These are phyloP conservation scores for Colletotrichum aenigma DNA, from an alignment of 2,329 filamentous ascomycete genomes.

Conservation along the genomic window DNA sequence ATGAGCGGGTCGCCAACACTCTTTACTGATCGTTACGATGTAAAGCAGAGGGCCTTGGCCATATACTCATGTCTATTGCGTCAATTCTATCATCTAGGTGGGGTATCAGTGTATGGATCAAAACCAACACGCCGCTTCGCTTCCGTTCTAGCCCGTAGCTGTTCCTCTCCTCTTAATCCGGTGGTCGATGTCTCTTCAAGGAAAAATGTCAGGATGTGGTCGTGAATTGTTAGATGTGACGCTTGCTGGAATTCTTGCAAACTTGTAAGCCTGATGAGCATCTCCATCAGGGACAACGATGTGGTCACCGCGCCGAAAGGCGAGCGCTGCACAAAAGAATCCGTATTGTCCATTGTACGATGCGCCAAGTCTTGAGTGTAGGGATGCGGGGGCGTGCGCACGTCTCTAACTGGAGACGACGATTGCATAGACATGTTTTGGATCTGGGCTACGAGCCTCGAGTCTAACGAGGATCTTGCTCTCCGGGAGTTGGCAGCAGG, in stretches of 20 bases:
- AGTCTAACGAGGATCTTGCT: slow-evolving; percentile 36
- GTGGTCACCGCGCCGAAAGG: slow-evolving; percentile 57
- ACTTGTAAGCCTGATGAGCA: slow-evolving; percentile 82
- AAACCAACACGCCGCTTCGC: slow-evolving; percentile 57
- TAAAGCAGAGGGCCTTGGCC: background rate
- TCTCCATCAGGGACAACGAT: slow-evolving; percentile 80
- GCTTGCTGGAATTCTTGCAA: slow-evolving; percentile 92
- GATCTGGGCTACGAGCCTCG: slow-evolving; percentile 43
- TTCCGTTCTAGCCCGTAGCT: slow-evolving; percentile 47
- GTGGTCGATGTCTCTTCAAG: slow-evolving; percentile 65
- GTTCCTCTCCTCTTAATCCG: slow-evolving; percentile 50
- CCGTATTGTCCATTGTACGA: slow-evolving; percentile 18
- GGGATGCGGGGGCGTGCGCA: background rate
- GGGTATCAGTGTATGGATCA: slow-evolving; percentile 57
- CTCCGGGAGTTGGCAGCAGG: slow-evolving; percentile 1
- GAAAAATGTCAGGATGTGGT: slow-evolving; percentile 90
- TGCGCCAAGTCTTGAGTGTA: slow-evolving; percentile 5
- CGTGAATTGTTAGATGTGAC: slow-evolving; percentile 86
- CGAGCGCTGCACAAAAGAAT: slow-evolving; percentile 43
- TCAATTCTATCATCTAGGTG: slow-evolving; percentile 7
- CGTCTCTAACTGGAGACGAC: slow-evolving; percentile 2
- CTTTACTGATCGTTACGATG: background rate
- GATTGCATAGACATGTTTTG: slow-evolving; percentile 40
- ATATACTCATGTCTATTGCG: background rate
- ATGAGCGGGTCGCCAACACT: background rate